Percentiles rank a stretch among this genome's conserved stretches.
Conservation (phyloP, 345 rosid genomes). For the Excoecaria cochinchinensis region DNA sequence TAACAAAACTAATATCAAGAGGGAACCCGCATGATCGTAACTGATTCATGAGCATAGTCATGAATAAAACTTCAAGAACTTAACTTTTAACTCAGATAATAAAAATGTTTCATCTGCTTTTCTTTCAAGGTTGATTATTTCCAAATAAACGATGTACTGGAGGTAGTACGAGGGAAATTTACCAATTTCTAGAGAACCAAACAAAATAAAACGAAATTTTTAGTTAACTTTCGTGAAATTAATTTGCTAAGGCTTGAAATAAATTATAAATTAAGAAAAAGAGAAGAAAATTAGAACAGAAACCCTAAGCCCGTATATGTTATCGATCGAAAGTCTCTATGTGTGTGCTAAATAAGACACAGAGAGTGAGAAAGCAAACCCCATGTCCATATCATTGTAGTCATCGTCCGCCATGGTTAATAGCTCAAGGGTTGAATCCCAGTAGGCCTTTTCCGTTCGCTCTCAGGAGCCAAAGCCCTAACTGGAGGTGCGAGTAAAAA, state of each 20-base stretch:
- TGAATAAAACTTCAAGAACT: background rate
- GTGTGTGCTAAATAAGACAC: background rate
- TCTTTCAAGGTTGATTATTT: background rate
- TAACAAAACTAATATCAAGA: background rate
- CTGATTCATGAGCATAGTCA: background rate
- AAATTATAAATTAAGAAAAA: too few relatives aligned
- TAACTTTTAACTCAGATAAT: background rate
- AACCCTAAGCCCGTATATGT: background rate
- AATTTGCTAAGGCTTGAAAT: background rate
- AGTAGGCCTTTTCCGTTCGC: background rate
- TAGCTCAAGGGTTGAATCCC: background rate
- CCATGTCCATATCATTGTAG: constrained; percentile 61
- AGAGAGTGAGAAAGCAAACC: constrained; percentile 26
- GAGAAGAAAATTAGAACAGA: background rate
- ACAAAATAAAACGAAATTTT: background rate
- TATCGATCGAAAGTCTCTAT: background rate
- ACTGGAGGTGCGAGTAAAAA: background rate
- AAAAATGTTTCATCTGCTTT: background rate
- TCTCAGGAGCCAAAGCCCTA: constrained; percentile 5
- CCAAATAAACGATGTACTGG: background rate
- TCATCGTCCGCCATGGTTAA: constrained; percentile 74
- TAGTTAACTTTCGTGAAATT: background rate
- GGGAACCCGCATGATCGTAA: background rate
- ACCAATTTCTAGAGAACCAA: background rate
- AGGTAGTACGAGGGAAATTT: background rate